Evolutionary conservation across 2,329 filamentous ascomycete genomes (phyloP).

Genomic region (Nothopassalora personata): DNA sequence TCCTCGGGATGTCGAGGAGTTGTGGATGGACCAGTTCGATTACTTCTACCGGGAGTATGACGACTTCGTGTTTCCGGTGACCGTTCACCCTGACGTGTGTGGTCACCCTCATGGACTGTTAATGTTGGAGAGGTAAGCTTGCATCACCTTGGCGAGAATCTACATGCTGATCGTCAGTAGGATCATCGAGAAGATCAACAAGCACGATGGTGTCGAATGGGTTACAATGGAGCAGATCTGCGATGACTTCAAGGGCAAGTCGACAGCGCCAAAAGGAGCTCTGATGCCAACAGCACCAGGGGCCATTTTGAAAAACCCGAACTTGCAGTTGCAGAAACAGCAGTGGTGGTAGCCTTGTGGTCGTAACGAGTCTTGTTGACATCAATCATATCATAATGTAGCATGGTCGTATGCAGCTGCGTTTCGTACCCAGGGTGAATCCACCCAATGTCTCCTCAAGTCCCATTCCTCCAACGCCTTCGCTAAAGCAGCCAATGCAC

Average conservation of each 20-base stretch:
- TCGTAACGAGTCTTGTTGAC: not conserved
- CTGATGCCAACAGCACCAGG: slow-evolving; percentile 55
- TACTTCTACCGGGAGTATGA: slow-evolving; percentile 75
- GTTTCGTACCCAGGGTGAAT: not conserved
- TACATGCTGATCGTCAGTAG: slow-evolving; percentile 1
- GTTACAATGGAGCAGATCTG: slow-evolving; percentile 66
- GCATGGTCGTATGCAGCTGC: not conserved
- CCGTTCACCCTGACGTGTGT: slow-evolving; percentile 68
- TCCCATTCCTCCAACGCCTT: not conserved
- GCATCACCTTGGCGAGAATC: not conserved
- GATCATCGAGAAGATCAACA: slow-evolving; percentile 65
- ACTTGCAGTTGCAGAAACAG: slow-evolving; percentile 29
- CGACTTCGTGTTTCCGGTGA: slow-evolving; percentile 72
- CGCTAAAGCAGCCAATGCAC: not conserved
- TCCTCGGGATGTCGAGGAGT: slow-evolving; percentile 56
- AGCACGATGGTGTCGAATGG: slow-evolving; percentile 59
- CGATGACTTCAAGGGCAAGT: slow-evolving; percentile 67
- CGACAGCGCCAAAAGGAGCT: slow-evolving; percentile 52
- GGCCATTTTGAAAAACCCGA: slow-evolving; percentile 46
- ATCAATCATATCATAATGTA: not conserved
- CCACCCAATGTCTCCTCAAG: too few species aligned
- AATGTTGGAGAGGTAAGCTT: slow-evolving; percentile 62
- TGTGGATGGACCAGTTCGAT: slow-evolving; percentile 63
- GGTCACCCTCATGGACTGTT: slow-evolving; percentile 66
- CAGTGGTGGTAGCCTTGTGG: slow-evolving; percentile 8